phyloP scores from a whole-genome alignment of 805 yeast species.

The Isabelozyma gotoi region DNA sequence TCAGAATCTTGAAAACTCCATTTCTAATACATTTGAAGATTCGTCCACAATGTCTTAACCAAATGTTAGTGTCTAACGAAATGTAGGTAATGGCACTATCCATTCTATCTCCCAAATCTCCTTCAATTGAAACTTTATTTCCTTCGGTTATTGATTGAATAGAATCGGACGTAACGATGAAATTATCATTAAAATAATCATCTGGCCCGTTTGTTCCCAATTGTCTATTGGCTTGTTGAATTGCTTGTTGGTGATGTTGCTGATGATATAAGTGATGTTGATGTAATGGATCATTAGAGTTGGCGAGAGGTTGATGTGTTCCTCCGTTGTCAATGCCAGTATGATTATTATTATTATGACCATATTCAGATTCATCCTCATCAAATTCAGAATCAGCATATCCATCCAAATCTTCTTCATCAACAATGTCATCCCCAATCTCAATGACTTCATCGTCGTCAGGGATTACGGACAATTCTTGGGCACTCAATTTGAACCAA shows the following conservation, averaged over 20 bases:
- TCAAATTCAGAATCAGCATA: conserved; percentile 30
- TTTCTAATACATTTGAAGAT: conserved; percentile 66
- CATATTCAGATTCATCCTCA: conserved; percentile 24
- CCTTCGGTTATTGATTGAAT: conserved; percentile 10
- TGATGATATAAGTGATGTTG: conserved; percentile 16
- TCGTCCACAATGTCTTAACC: conserved; percentile 80
- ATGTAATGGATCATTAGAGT: conserved; percentile 4
- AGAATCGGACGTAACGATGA: conserved; percentile 19
- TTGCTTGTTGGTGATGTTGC: conserved; percentile 17
- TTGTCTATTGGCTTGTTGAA: conserved; percentile 11
- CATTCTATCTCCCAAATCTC: conserved; percentile 57
- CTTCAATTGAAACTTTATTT: conserved; percentile 23
- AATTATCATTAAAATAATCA: conserved; percentile 21
- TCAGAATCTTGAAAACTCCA: conserved; percentile 56
- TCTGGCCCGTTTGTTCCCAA: conserved; percentile 7
- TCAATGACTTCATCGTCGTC: conserved; percentile 10
- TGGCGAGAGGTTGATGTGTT: conserved; percentile 1
- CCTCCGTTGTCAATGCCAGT: not conserved
- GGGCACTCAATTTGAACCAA: conserved; percentile 17
- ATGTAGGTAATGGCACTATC: conserved; percentile 57
- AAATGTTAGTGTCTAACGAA: conserved; percentile 73
- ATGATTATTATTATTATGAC: conserved; percentile 3
- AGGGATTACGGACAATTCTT: conserved; percentile 14
- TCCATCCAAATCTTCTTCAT: conserved; percentile 22
- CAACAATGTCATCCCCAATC: conserved; percentile 15